Conservation (phyloP, 345 rosid species). For the Linum trigynum region DNA sequence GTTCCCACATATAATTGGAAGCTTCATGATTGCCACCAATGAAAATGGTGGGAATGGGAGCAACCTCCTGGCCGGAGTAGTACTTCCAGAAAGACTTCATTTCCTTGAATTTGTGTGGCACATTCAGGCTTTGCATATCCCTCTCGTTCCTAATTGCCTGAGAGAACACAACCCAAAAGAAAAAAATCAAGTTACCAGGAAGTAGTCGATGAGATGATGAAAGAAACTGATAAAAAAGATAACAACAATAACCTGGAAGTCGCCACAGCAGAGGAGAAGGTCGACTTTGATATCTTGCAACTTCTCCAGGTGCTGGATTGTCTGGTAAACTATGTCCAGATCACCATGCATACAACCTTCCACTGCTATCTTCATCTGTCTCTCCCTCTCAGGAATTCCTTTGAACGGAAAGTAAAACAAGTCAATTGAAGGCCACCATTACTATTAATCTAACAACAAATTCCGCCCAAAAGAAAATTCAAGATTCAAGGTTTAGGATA, state of each 20-base stretch:
- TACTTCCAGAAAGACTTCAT: slow-evolving; percentile 95
- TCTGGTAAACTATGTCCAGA: slow-evolving; percentile 67
- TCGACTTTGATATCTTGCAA: slow-evolving; percentile 58
- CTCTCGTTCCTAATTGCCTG: slow-evolving; percentile 79
- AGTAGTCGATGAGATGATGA: background rate
- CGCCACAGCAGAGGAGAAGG: slow-evolving; percentile 94
- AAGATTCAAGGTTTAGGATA: too few species aligned
- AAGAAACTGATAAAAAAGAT: background rate
- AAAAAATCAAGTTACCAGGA: background rate
- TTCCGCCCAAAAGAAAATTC: too few species aligned
- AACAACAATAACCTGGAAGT: slow-evolving; percentile 52
- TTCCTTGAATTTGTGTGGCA: slow-evolving; percentile 59
- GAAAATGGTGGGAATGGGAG: slow-evolving; percentile 84
- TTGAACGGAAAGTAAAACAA: too few species aligned
- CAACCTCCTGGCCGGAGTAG: slow-evolving; percentile 65
- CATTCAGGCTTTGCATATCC: slow-evolving; percentile 76
- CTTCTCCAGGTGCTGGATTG: slow-evolving; percentile 48
- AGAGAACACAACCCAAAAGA: background rate
- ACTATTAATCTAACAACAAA: too few species aligned
- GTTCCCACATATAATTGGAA: slow-evolving; percentile 88
- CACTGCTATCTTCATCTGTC: slow-evolving; percentile 71
- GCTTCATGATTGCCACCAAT: slow-evolving; percentile 98
- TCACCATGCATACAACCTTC: slow-evolving; percentile 99
- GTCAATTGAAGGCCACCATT: too few species aligned
- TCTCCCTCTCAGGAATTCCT: background rate